Evolutionary conservation across 441 rosid genomes (phyloP).

Genomic region (Flueggea neowawraea): DNA sequence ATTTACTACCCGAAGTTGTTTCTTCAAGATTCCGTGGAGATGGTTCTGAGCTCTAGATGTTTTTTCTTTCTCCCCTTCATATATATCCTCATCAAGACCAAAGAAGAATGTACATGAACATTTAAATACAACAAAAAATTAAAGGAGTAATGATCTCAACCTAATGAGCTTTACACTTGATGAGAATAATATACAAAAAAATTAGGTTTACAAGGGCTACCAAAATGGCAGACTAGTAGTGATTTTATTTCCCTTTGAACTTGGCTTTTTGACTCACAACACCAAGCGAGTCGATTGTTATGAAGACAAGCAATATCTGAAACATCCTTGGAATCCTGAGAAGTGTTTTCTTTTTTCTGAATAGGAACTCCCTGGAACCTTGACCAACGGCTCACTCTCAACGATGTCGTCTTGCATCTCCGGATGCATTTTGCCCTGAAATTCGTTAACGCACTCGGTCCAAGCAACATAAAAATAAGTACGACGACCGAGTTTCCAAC

Average conservation of each 20-base stretch:
- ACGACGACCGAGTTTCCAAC: not conserved
- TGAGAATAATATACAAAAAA: too few species aligned
- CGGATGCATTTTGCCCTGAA: constrained; percentile 33
- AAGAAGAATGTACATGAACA: too few species aligned
- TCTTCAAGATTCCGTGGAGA: too few species aligned
- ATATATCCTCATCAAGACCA: too few species aligned
- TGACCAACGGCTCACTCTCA: constrained; percentile 70
- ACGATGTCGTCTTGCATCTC: constrained; percentile 19
- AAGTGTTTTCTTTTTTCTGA: constrained; percentile 26
- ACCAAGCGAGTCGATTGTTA: not conserved
- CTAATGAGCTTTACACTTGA: too few species aligned
- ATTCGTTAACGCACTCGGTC: constrained; percentile 1
- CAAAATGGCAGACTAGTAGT: too few species aligned
- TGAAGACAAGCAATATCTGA: not conserved
- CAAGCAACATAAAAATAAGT: not conserved
- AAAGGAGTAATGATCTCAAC: too few species aligned
- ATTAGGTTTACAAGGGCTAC: too few species aligned
- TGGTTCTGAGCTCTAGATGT: too few species aligned
- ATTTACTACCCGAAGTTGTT: too few species aligned
- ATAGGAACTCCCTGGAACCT: constrained; percentile 93
- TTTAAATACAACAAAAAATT: too few species aligned
- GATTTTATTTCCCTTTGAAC: not conserved
- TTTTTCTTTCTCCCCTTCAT: too few species aligned
- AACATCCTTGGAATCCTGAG: not conserved
- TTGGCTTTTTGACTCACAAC: not conserved